A percentile compares a stretch with the other conserved stretches of the same genome.
Conservation (phyloP, 352 stramenopile species). For the Plasmopara muralis region DNA sequence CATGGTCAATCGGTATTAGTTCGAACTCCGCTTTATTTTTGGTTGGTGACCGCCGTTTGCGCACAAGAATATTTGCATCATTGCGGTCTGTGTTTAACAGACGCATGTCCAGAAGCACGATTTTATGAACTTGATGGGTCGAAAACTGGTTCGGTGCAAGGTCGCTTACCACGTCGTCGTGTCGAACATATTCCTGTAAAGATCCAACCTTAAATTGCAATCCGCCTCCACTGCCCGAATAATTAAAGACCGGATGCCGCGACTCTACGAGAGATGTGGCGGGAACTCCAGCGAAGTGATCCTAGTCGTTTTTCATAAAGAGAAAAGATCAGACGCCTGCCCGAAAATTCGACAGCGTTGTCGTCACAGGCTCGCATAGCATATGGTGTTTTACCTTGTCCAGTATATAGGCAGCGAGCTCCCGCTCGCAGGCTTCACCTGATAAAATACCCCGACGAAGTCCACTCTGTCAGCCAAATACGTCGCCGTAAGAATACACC, state of each 20-base stretch:
- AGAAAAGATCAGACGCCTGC: slow-evolving; percentile 2
- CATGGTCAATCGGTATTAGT: slow-evolving; percentile 99
- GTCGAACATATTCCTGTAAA: slow-evolving; percentile 95
- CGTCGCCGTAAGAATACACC: not conserved
- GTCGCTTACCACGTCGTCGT: slow-evolving; percentile 93
- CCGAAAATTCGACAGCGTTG: slow-evolving; percentile 4
- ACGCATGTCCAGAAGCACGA: slow-evolving; percentile 97
- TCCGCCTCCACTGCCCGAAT: slow-evolving; percentile 30
- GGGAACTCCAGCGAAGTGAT: slow-evolving; percentile 78
- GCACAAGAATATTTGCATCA: slow-evolving; percentile 95
- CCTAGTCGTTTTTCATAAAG: slow-evolving; percentile 24
- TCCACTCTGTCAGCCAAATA: slow-evolving; percentile 35
- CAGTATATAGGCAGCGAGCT: slow-evolving; percentile 96
- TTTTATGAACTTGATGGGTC: slow-evolving; percentile 95
- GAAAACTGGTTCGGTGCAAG: slow-evolving; percentile 87
- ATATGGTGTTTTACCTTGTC: slow-evolving; percentile 56
- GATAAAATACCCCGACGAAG: slow-evolving; percentile 91
- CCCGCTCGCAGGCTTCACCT: slow-evolving; percentile 94
- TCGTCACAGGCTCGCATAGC: slow-evolving; percentile 6
- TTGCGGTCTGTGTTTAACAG: slow-evolving; percentile 98
- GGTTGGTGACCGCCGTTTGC: slow-evolving; percentile 53
- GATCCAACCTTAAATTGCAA: slow-evolving; percentile 92
- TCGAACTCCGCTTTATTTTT: slow-evolving; percentile 74
- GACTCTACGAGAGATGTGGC: slow-evolving; percentile 76
- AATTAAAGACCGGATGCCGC: slow-evolving; percentile 74